Conservation (phyloP, 1,284 basidiomycete species). For the Sphaerobolus stellatus region DNA sequence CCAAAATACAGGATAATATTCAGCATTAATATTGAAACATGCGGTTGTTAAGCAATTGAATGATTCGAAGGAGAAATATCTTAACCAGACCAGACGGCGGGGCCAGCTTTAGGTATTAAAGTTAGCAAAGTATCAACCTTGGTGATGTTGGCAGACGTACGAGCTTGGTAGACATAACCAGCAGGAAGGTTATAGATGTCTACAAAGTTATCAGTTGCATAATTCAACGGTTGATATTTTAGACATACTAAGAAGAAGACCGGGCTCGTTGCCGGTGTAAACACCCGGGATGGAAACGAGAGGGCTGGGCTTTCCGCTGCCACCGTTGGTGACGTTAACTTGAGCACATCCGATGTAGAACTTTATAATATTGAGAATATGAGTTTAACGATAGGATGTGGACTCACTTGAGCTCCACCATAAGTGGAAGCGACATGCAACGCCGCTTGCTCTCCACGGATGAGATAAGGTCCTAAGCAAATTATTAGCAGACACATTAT, state of each 20-base stretch:
- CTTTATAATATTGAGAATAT: conserved; percentile 15
- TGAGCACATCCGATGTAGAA: conserved; percentile 40
- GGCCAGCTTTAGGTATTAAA: conserved; percentile 20
- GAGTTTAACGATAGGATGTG: neutral
- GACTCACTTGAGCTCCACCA: conserved; percentile 31
- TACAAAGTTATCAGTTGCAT: conserved; percentile 12
- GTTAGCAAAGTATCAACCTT: too few relatives aligned
- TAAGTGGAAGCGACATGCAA: conserved; percentile 32
- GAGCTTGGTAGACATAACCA: conserved; percentile 30
- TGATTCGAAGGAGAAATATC: too few relatives aligned
- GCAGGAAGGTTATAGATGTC: conserved; percentile 35
- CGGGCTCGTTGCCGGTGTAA: conserved; percentile 21
- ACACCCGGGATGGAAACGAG: conserved; percentile 35
- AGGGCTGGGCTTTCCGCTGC: conserved; percentile 30
- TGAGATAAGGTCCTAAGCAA: conserved; percentile 26
- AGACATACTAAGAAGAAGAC: conserved; percentile 35
- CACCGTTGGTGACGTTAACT: conserved; percentile 38
- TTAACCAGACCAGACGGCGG: conserved; percentile 25
- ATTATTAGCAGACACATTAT: neutral
- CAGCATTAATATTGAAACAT: too few relatives aligned
- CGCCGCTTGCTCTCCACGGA: conserved; percentile 37
- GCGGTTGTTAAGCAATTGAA: too few relatives aligned
- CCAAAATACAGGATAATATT: too few relatives aligned
- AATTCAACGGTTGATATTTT: neutral
- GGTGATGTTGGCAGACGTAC: conserved; percentile 24